Conservation (phyloP, 495 filamentous ascomycete species). For the Parathielavia appendiculata region DNA sequence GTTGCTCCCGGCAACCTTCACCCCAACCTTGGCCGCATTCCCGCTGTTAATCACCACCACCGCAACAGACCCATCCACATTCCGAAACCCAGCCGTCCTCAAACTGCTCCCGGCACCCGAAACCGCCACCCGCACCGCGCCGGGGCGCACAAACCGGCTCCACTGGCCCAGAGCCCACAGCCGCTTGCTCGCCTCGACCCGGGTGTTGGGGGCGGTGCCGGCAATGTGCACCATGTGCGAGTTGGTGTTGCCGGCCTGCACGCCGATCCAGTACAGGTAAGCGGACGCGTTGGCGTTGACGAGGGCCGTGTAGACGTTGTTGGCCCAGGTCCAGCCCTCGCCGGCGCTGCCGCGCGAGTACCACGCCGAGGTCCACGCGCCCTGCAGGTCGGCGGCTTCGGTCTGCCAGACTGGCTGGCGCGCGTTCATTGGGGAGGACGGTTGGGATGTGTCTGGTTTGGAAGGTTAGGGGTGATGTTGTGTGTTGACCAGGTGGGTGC, state of each 20-base stretch:
- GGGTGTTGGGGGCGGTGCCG: slow-evolving; percentile 15
- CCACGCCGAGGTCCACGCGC: slow-evolving; percentile 45
- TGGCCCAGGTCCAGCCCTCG: slow-evolving; percentile 55
- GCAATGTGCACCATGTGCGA: slow-evolving; percentile 39
- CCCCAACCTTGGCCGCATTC: slow-evolving; percentile 21
- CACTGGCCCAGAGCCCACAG: slow-evolving; percentile 49
- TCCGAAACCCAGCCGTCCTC: slow-evolving; percentile 42
- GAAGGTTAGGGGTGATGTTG: no score
- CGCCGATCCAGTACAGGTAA: slow-evolving; percentile 52
- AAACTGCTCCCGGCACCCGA: slow-evolving; percentile 28
- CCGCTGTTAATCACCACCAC: slow-evolving; percentile 37
- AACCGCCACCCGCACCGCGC: slow-evolving; percentile 41
- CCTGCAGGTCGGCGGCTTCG: slow-evolving; percentile 46
- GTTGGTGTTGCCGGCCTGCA: slow-evolving; percentile 38
- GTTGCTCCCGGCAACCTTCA: slow-evolving; percentile 20
- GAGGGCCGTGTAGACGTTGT: slow-evolving; percentile 47
- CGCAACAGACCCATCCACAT: slow-evolving; percentile 40
- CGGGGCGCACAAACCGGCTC: slow-evolving; percentile 43
- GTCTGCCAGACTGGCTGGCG: slow-evolving; percentile 36
- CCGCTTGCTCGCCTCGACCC: slow-evolving; percentile 35
- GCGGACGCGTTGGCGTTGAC: slow-evolving; percentile 42
- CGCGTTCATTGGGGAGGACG: slow-evolving; percentile 34
- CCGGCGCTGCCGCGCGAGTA: slow-evolving; percentile 41
- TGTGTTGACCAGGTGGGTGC: no score
- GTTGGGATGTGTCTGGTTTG: no score